Evolutionary conservation across 2,329 filamentous ascomycete genomes (phyloP).

Genomic region (Colletotrichum scovillei): DNA sequence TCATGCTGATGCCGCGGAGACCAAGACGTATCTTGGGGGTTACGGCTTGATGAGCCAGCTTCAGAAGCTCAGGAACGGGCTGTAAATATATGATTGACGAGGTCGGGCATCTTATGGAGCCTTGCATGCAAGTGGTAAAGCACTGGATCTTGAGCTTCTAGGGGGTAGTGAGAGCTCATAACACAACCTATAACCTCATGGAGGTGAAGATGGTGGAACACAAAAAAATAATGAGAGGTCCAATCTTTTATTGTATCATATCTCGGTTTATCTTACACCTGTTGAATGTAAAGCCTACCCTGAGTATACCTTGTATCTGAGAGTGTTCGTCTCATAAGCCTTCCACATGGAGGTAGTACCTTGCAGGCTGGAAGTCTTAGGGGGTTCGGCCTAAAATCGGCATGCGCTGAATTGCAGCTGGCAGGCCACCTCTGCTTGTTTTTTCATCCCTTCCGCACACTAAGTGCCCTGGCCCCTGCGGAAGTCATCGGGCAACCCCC

Average conservation of each 20-base stretch:
- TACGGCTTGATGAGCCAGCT: slow-evolving; percentile 73
- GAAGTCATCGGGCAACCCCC: slow-evolving; percentile 9
- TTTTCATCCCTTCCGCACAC: slow-evolving; percentile 23
- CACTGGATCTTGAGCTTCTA: not conserved
- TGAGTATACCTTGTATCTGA: not conserved
- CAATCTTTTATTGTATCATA: not conserved
- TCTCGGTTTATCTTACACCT: not conserved
- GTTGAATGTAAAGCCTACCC: no score
- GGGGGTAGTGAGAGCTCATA: not conserved
- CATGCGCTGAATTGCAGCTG: slow-evolving; percentile 1
- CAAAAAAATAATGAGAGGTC: not conserved
- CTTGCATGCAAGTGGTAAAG: not conserved
- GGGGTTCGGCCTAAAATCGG: slow-evolving; percentile 2
- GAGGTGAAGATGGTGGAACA: not conserved
- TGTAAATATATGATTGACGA: slow-evolving; percentile 46
- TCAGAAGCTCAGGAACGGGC: slow-evolving; percentile 67
- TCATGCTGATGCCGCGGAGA: slow-evolving; percentile 48
- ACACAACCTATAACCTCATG: not conserved
- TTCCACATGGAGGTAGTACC: not conserved
- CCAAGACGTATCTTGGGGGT: slow-evolving; percentile 58
- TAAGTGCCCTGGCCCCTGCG: slow-evolving; percentile 5
- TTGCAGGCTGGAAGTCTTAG: not conserved
- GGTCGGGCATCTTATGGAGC: not conserved
- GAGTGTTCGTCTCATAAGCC: not conserved
- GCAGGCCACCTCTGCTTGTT: not conserved